Conservation (phyloP, 2,329 filamentous ascomycete species). For the Ceratocystis eucalypticola region DNA sequence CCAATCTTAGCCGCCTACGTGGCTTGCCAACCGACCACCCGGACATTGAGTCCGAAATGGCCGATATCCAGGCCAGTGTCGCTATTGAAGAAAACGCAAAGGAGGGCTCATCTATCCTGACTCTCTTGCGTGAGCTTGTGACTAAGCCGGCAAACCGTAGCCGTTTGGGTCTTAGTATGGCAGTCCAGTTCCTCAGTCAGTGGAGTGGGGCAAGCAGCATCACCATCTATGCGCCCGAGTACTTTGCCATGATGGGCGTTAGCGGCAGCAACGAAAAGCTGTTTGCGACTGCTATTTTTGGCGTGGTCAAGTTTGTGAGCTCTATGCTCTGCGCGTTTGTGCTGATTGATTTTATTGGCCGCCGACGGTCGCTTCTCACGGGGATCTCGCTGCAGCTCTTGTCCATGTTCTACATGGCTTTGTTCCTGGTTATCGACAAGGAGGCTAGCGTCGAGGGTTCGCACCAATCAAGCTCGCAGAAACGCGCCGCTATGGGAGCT, state of each 20-base stretch:
- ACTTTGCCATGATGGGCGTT: conserved; percentile 60
- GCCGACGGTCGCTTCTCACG: conserved; percentile 50
- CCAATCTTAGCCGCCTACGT: conserved; percentile 44
- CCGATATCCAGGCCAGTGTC: conserved; percentile 50
- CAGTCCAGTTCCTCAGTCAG: conserved; percentile 59
- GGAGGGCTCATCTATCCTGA: conserved; percentile 48
- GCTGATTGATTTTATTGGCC: conserved; percentile 65
- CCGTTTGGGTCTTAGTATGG: conserved; percentile 53
- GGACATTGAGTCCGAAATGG: conserved; percentile 36
- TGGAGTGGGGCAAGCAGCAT: conserved; percentile 63
- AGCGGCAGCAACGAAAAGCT: conserved; percentile 54
- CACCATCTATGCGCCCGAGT: conserved; percentile 61
- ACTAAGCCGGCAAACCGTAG: conserved; percentile 56
- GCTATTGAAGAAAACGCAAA: conserved; percentile 61
- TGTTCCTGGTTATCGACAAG: conserved; percentile 41
- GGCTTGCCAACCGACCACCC: conserved; percentile 48
- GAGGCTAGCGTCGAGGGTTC: conserved; percentile 30
- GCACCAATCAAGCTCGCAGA: conserved; percentile 29
- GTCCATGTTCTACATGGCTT: conserved; percentile 48
- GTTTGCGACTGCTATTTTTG: conserved; percentile 62
- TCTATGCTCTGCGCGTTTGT: conserved; percentile 60
- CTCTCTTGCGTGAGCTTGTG: conserved; percentile 56
- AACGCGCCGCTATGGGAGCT: conserved; percentile 49
- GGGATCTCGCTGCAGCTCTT: conserved; percentile 49
- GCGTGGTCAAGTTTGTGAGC: conserved; percentile 56